Evolutionary conservation across 306 rosid genomes (phyloP).

Genomic region (Cucurbita moschata): DNA sequence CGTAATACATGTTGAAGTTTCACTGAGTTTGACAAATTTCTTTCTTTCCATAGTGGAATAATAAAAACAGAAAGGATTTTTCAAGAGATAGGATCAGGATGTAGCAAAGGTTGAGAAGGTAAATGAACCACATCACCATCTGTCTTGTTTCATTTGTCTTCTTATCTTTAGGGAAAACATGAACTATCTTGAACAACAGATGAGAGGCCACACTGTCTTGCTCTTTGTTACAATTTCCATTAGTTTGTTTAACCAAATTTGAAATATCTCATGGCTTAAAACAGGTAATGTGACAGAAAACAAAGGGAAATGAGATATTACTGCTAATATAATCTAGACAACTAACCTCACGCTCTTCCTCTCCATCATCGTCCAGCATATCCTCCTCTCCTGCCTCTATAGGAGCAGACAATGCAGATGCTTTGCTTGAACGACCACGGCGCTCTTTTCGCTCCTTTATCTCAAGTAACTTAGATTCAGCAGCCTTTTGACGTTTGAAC

Average conservation of each 20-base stretch:
- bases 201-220: not conserved
- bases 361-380: constrained; percentile 74
- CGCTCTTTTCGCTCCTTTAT: constrained; percentile 92
- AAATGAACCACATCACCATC: not conserved
- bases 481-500: constrained; percentile 67
- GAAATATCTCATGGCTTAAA: not conserved
- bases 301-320: not conserved
- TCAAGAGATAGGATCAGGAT: not conserved
- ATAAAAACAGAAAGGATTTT: not conserved
- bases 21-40: not conserved
- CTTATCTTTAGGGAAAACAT: not conserved
- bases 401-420: constrained; percentile 86
- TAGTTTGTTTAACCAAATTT: not conserved
- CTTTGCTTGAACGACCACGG: constrained; percentile 76
- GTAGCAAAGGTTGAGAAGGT: not conserved
- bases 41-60: not conserved
- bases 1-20: not conserved
- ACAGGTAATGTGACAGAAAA: not conserved
- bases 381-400: constrained; percentile 93
- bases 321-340: not conserved
- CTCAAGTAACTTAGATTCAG: constrained; percentile 79
- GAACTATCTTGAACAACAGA: not conserved
- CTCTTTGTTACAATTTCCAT: not conserved
- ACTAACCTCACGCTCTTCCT: constrained; percentile 90
- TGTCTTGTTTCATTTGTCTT: not conserved